Percentiles rank a stretch among this genome's conserved stretches.
phyloP scores from a whole-genome alignment of 805 yeast species.

The Clavispora asparagi region DNA sequence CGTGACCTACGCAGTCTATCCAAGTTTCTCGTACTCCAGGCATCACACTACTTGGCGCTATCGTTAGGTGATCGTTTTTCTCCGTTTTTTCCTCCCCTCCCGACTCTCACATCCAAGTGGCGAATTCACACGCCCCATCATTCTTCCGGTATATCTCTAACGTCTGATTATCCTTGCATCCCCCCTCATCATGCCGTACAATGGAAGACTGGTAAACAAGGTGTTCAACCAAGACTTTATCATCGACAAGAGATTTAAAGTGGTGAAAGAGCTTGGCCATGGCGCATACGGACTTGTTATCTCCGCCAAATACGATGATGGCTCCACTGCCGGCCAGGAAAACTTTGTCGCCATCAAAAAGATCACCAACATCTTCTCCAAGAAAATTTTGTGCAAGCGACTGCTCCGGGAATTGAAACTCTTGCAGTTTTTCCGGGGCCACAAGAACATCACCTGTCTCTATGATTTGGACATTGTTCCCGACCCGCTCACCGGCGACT shows the following conservation, averaged over 20 bases:
- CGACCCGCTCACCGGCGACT: slow-evolving; percentile 51
- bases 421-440: slow-evolving; percentile 90
- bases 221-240: slow-evolving; percentile 81
- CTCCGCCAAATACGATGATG: slow-evolving; percentile 84
- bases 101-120: no score
- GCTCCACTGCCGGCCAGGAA: slow-evolving; percentile 35
- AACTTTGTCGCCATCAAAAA: slow-evolving; percentile 84
- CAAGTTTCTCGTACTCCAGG: no score
- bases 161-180: neutral
- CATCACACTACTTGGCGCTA: no score
- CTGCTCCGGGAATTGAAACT: slow-evolving; percentile 88
- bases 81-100: no score
- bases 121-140: no score
- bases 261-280: slow-evolving; percentile 91
- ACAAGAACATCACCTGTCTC: slow-evolving; percentile 90
- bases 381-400: slow-evolving; percentile 85
- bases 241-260: slow-evolving; percentile 81
- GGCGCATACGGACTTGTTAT: slow-evolving; percentile 98
- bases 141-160: neutral
- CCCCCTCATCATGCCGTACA: neutral
- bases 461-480: slow-evolving; percentile 93
- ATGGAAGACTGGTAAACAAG: slow-evolving; percentile 33
- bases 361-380: slow-evolving; percentile 89
- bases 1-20: no score
- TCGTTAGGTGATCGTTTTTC: no score